phyloP scores from a whole-genome alignment of 1,284 basidiomycete genomes.

The Ganoderma leucocontextum region DNA sequence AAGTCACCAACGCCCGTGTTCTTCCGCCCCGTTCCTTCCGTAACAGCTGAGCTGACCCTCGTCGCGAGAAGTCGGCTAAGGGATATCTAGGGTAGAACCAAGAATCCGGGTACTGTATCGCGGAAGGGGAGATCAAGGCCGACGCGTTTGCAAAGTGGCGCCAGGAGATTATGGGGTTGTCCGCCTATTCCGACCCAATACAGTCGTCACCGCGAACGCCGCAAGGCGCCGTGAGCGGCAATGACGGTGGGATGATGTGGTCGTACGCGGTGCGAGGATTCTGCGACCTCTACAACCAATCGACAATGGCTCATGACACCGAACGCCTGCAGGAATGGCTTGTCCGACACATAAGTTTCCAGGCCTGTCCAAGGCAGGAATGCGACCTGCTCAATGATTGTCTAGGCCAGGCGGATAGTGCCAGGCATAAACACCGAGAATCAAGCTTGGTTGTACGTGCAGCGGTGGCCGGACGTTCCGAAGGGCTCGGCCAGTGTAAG shows the following conservation, averaged over 20 bases:
- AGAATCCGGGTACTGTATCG: not conserved
- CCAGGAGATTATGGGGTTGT: not conserved
- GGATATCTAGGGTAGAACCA: not conserved
- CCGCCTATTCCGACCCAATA: slow-evolving; percentile 5
- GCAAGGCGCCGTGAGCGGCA: not conserved
- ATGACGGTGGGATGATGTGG: slow-evolving; percentile 1
- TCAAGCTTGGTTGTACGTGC: not conserved
- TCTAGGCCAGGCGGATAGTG: not conserved
- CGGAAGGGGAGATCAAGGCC: not conserved
- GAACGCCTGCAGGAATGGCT: not conserved
- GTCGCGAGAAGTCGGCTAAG: slow-evolving; percentile 19
- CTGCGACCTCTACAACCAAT: not conserved
- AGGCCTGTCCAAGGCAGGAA: not conserved
- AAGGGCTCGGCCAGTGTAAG: not conserved
- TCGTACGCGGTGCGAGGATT: not conserved
- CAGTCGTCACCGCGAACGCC: not conserved
- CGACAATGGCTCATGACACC: not conserved
- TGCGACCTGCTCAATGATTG: not conserved
- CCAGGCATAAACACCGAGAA: not conserved
- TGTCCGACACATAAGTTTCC: not conserved
- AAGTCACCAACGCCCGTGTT: slow-evolving; percentile 10
- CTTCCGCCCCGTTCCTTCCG: not conserved
- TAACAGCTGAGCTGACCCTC: not conserved
- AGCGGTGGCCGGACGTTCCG: not conserved
- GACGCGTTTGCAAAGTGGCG: not conserved